Base-by-base conservation (phyloP, 129 eudicot species). In the Sambucus nigra region DNA sequence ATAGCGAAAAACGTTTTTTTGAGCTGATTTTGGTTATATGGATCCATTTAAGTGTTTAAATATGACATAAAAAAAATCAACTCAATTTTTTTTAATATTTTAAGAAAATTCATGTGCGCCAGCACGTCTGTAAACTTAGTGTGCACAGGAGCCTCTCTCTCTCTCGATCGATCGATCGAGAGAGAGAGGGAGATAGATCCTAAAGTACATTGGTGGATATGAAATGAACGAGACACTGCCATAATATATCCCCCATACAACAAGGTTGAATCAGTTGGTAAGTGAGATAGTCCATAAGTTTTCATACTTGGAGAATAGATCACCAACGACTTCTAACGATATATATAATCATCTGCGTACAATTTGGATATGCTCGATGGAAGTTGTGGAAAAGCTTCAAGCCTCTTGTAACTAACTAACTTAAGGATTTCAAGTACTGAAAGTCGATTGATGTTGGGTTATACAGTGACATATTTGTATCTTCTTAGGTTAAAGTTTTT, bases 381-480 rank as follows among this genome's bases (percentile, higher is more conserved):
- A 38, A 71, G 70, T 53, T 71, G 61, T 10, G 77, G 78, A 53
- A 76, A 53, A 25, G 52, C 64, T 63, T 61, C 67, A 6, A 76
- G 67, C 40, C 47, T 61, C 57, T 51, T 76, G 58, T 77, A 76
- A 19, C 77, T 70, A 15, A 60, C 78, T 68, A 76, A 46, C 16
- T 61, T 66, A 27, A 76, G 78, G 20, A 61, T 67, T 63, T 57
- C 47, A 46, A 76, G 77, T 5, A 39, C 63, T n/a, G 19, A 28
- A 55, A 66, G 71, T 31, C 49, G 46, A 31, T 44, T 11, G 0
- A 76, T 51, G 51, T 38, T 66, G 4, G 16, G 18, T 7, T 77
- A 78, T 41, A 74, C 33, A 10, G 7, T 17, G 15, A 46, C 61
- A 63, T 68, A 61, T 45, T 63, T 67, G 32, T 64, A 68, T 59